Conservation (phyloP, 2,329 filamentous ascomycete species). For the Diaporthe aspalathi region DNA sequence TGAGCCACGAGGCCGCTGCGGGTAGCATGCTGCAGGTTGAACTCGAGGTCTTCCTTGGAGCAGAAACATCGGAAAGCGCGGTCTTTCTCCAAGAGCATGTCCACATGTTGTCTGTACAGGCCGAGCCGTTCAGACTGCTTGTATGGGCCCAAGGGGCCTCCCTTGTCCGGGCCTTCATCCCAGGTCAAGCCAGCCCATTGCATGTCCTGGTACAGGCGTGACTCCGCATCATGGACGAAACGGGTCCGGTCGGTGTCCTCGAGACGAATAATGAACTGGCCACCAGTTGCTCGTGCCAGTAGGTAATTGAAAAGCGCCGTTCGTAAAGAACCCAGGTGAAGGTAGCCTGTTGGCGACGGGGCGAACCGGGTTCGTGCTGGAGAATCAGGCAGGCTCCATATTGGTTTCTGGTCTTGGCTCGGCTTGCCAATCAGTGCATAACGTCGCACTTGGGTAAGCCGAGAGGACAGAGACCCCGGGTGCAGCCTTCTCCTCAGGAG, state of each 20-base stretch:
- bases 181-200: conserved; percentile 90
- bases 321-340: conserved; percentile 90
- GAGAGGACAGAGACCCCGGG: conserved; percentile 32
- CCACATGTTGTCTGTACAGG: conserved; percentile 78
- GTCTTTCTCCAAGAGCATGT: conserved; percentile 74
- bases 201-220: conserved; percentile 81
- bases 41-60: conserved; percentile 69
- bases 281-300: conserved; percentile 86
- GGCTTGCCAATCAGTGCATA: conserved; percentile 43
- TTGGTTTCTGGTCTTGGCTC: conserved; percentile 40
- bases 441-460: conserved; percentile 39
- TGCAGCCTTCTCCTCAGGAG: conserved; percentile 40
- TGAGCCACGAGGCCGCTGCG: conserved; percentile 51
- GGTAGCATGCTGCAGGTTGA: conserved; percentile 58
- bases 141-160: conserved; percentile 87
- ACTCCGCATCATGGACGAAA: conserved; percentile 82
- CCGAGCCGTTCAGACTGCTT: conserved; percentile 85
- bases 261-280: conserved; percentile 89
- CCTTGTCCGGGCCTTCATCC: conserved; percentile 92
- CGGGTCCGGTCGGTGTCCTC: conserved; percentile 97
- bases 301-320: conserved; percentile 97
- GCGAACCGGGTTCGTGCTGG: conserved; percentile 89
- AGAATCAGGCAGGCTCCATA: conserved; percentile 56
- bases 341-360: conserved; percentile 92
- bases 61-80: conserved; percentile 97